Conservation (phyloP, 305 asterid genomes). For the Fraxinus albicans region DNA sequence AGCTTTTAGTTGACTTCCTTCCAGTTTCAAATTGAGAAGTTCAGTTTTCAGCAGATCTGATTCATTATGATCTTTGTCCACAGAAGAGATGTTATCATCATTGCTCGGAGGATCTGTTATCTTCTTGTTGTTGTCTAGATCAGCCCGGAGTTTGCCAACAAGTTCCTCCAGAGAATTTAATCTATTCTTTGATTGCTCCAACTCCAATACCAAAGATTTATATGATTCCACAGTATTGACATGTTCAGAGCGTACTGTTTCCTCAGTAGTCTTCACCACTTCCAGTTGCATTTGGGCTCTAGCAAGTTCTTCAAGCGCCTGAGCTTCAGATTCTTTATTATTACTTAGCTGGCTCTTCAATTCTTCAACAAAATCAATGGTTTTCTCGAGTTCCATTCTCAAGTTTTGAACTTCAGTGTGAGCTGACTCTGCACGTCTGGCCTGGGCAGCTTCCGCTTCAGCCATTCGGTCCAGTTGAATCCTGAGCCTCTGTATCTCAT, state of each 20-base stretch:
- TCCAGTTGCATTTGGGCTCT: conserved; percentile 58
- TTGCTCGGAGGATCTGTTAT: conserved; percentile 21
- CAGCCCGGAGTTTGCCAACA: conserved; percentile 48
- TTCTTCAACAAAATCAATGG: conserved; percentile 55
- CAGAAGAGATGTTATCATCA: conserved; percentile 6
- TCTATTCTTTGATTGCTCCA: conserved; percentile 55
- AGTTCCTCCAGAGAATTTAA: conserved; percentile 56
- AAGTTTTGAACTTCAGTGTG: conserved; percentile 55
- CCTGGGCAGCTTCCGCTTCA: conserved; percentile 65
- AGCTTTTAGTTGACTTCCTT: conserved; percentile 45
- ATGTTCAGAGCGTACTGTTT: conserved; percentile 44
- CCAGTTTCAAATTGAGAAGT: conserved; percentile 40
- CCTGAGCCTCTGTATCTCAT: conserved; percentile 76
- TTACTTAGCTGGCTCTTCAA: conserved; percentile 59
- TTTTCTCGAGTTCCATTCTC: conserved; percentile 58
- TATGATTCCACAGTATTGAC: conserved; percentile 39
- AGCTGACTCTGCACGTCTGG: conserved; percentile 65
- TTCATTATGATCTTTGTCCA: conserved; percentile 22
- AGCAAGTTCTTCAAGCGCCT: conserved; percentile 59
- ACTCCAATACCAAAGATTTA: conserved; percentile 50
- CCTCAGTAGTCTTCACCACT: conserved; percentile 51
- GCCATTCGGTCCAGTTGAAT: conserved; percentile 50
- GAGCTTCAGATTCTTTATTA: conserved; percentile 60
- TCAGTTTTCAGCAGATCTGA: conserved; percentile 33
- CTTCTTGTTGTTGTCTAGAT: conserved; percentile 27